phyloP scores from a whole-genome alignment of 371 early-diverging fungal genomes.

The Mortierella sp. region DNA sequence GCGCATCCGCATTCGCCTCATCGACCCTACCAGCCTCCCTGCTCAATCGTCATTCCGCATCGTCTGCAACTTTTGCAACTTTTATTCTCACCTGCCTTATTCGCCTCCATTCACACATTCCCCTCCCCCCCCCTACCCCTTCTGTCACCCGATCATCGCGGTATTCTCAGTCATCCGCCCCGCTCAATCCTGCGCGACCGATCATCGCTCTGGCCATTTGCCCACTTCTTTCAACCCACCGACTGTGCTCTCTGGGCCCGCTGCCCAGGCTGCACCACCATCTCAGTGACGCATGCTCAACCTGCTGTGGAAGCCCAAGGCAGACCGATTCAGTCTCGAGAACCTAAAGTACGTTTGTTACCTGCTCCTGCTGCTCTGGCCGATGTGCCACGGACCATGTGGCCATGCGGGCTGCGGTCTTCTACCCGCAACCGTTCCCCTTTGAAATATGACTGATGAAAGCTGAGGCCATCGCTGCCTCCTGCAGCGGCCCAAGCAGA shows the following conservation, averaged over 20 bases:
- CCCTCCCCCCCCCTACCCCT: background rate
- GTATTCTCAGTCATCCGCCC: background rate
- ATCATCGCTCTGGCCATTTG: background rate
- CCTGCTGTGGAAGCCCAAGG: slow-evolving; percentile 53
- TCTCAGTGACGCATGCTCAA: slow-evolving; percentile 32
- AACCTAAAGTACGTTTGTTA: slow-evolving; percentile 41
- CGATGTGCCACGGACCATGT: too few species aligned
- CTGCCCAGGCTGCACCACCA: background rate
- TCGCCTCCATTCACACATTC: background rate
- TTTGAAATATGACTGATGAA: background rate
- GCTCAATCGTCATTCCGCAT: background rate
- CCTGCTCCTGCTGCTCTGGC: too few species aligned
- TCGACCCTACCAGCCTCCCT: background rate
- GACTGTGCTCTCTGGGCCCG: background rate
- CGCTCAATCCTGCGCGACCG: background rate
- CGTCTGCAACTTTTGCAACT: too few species aligned
- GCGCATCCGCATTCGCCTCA: background rate
- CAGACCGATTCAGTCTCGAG: slow-evolving; percentile 53
- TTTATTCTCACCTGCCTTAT: background rate
- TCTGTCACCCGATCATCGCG: background rate
- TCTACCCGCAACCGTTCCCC: too few species aligned
- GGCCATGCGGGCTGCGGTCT: too few species aligned
- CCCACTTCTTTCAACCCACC: background rate
- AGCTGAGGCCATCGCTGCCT: background rate
- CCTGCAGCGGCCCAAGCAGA: background rate